Evolutionary conservation across 805 yeast species (phyloP).

Genomic region (Candida verbasci): DNA sequence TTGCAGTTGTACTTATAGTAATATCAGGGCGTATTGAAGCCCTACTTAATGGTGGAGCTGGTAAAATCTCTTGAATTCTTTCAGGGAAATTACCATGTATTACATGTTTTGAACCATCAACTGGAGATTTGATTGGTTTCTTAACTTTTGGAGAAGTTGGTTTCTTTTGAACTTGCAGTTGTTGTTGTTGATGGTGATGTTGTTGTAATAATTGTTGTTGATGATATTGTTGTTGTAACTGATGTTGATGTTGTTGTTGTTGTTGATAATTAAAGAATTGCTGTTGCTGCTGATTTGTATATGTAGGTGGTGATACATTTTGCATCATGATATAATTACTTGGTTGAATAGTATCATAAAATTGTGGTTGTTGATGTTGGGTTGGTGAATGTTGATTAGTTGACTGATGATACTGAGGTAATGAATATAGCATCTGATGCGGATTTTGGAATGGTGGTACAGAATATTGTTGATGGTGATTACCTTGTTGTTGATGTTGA

Average conservation of each 20-base stretch:
- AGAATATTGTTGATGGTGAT: constrained; percentile 1
- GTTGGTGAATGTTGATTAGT: not conserved
- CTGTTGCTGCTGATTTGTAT: constrained; percentile 8
- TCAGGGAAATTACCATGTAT: constrained; percentile 20
- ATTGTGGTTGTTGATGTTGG: constrained; percentile 3
- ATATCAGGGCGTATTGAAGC: constrained; percentile 42
- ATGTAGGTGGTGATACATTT: constrained; percentile 9
- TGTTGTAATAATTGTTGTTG: constrained; percentile 4
- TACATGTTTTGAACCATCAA: constrained; percentile 8
- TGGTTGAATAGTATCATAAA: constrained; percentile 10
- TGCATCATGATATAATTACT: constrained; percentile 21
- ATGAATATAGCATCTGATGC: constrained; percentile 5
- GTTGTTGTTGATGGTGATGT: not conserved
- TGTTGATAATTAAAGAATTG: constrained; percentile 5
- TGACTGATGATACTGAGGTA: constrained; percentile 4
- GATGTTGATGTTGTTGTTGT: constrained; percentile 2
- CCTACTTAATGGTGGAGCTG: constrained; percentile 46
- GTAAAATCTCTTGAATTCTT: constrained; percentile 29
- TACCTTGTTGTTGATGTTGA: not conserved
- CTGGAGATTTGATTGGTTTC: constrained; percentile 3
- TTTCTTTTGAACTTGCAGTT: not conserved
- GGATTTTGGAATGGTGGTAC: constrained; percentile 2
- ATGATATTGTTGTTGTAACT: constrained; percentile 3
- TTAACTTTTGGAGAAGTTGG: constrained; percentile 1
- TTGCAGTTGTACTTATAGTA: constrained; percentile 37